Evolutionary conservation across 257 asterid species (phyloP), one percentile per base, ranked within the genome.

Genomic region (Solanum okadae): DNA sequence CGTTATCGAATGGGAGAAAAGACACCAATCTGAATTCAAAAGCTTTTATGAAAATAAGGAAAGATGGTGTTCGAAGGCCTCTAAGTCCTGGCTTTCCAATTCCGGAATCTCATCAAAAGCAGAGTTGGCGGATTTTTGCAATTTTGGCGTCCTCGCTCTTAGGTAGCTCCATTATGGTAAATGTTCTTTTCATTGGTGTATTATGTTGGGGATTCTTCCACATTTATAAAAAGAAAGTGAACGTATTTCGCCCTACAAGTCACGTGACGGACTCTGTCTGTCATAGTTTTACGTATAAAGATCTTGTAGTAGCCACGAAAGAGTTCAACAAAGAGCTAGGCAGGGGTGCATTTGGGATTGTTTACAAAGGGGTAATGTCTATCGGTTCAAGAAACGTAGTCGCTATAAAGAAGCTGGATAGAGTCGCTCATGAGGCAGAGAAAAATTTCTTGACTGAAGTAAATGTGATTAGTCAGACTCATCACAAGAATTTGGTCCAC

Each of bases 261-360:
- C 40, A 38, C 6, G 61, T 63, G 2, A 10, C 59, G 0, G 86
- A 22, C 38, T 2, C 25, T 4, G 85, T 90, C 73, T 10, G 91
- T 76, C 85, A 90, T 3, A 87, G 87, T 42, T 91, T 91, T 88
- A 89, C 92, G 14, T 92, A 90, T 31, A 88, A 87, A 86, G 94
- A 91, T 38, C 94, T 93, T 3, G 88, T 59, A 34, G 88, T 88
- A 20, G 94, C 94, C 16, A 92, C 94, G 0, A 68, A 84, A 38
- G 92, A 89, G 5, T 93, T 93, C 61, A 86, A 89, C 13, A 91
- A 93, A 83, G 94, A 92, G 76, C 37, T 92, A 38, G 98, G 97
- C 6, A 90, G 94, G 70, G 98, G 97, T 5, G 93, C 98, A 1
- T 95, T 93, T 75, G 95, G 95, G 14, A 87, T 91, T 6, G 98